Conservation (phyloP, 228 moss, liverwort and hornwort genomes). For the Sphagnum fallax region DNA sequence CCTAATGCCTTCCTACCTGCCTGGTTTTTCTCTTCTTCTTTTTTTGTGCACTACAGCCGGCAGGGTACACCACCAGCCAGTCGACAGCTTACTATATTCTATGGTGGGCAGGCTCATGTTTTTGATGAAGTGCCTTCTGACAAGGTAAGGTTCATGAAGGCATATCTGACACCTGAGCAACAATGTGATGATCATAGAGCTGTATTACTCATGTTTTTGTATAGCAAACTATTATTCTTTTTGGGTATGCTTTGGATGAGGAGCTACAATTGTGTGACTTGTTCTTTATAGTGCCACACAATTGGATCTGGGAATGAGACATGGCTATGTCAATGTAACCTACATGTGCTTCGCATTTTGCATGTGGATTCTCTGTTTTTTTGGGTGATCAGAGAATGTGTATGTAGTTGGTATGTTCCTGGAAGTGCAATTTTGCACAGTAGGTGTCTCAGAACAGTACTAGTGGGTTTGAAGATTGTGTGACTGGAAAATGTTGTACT, state of each 20-base stretch:
- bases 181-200: not conserved
- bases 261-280: not conserved
- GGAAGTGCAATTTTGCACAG: too few relatives aligned
- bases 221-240: not conserved
- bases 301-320: not conserved
- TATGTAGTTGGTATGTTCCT: too few relatives aligned
- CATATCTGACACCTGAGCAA: not conserved
- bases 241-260: not conserved
- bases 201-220: not conserved
- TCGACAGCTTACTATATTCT: slow-evolving; percentile 56
- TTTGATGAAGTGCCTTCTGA: slow-evolving; percentile 56
- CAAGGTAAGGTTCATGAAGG: slow-evolving; percentile 21
- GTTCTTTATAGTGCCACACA: not conserved
- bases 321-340: too few relatives aligned
- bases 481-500: not conserved
- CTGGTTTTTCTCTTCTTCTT: not conserved
- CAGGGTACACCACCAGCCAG: slow-evolving; percentile 35
- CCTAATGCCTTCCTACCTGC: too few relatives aligned
- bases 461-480: too few relatives aligned
- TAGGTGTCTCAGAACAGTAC: too few relatives aligned
- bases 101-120: slow-evolving; percentile 59
- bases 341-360: too few relatives aligned
- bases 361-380: too few relatives aligned
- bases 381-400: too few relatives aligned
- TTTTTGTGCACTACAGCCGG: slow-evolving; percentile 18